Evolutionary conservation across 352 stramenopile genomes (phyloP).

Genomic region (Phytophthora tentaculata): DNA sequence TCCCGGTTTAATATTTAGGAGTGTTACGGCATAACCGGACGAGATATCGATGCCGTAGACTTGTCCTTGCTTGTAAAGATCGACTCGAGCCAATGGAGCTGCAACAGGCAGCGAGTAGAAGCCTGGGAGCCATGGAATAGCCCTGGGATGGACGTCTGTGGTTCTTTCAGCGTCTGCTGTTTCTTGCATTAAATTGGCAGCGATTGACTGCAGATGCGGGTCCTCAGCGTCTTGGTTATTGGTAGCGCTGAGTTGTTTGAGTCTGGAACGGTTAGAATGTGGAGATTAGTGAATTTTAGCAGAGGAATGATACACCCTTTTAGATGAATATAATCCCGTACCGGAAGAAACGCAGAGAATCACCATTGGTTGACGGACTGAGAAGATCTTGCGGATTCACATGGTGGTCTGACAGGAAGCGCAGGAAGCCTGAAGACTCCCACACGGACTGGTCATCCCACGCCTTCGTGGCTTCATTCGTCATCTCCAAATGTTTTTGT

Average conservation of each 20-base stretch:
- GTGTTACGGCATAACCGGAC: conserved; percentile 71
- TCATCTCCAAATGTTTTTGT: conserved; percentile 4
- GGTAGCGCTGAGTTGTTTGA: conserved; percentile 30
- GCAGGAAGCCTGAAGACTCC: conserved; percentile 55
- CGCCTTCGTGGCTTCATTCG: conserved; percentile 4
- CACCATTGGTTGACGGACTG: conserved; percentile 18
- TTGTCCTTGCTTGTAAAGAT: conserved; percentile 56
- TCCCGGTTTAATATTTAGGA: conserved; percentile 67
- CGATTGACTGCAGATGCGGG: conserved; percentile 26
- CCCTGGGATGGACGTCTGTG: conserved; percentile 14
- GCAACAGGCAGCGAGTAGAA: conserved; percentile 73
- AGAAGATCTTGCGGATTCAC: conserved; percentile 57
- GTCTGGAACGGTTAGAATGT: conserved; percentile 20
- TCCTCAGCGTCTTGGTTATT: conserved; percentile 6
- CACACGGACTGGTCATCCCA: conserved; percentile 56
- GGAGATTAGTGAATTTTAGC: not conserved
- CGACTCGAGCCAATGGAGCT: conserved; percentile 49
- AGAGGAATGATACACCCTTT: conserved; percentile 33
- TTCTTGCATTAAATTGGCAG: conserved; percentile 27
- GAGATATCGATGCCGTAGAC: conserved; percentile 88
- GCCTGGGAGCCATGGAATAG: conserved; percentile 56
- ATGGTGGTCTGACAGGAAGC: conserved; percentile 61
- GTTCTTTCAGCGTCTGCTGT: conserved; percentile 3
- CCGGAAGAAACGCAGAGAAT: conserved; percentile 67
- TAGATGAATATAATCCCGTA: conserved; percentile 16